A percentile compares a stretch with the other conserved stretches of the same genome.
phyloP scores from a whole-genome alignment of 352 stramenopile genomes.

The Phytophthora citrophthora region DNA sequence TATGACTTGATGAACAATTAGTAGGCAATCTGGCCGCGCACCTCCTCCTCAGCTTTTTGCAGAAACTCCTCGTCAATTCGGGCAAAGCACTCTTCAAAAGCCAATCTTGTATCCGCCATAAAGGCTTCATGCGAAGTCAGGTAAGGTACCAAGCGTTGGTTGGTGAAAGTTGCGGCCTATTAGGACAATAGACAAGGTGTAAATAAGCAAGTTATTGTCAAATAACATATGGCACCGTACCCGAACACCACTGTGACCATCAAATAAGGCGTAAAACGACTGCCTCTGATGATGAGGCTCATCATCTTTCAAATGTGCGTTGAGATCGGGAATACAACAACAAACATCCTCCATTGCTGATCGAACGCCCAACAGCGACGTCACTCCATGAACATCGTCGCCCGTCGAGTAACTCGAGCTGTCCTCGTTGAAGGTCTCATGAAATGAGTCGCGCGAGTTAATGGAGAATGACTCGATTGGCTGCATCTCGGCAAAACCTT shows the following conservation, averaged over 20 bases:
- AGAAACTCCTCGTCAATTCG: constrained; percentile 85
- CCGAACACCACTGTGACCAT: constrained; percentile 81
- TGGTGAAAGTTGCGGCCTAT: constrained; percentile 79
- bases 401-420: constrained; percentile 73
- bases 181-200: background rate
- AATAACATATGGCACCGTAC: constrained; percentile 39
- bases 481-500: constrained; percentile 55
- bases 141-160: constrained; percentile 73
- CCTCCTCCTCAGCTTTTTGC: constrained; percentile 59
- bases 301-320: constrained; percentile 47
- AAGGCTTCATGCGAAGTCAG: constrained; percentile 77
- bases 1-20: background rate
- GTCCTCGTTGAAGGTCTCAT: constrained; percentile 68
- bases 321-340: constrained; percentile 81
- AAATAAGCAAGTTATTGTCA: background rate
- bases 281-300: constrained; percentile 54
- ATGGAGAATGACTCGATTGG: constrained; percentile 57
- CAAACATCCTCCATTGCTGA: constrained; percentile 85
- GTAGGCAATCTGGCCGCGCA: constrained; percentile 15
- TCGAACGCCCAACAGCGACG: constrained; percentile 80
- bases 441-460: constrained; percentile 56
- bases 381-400: constrained; percentile 77
- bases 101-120: constrained; percentile 55
- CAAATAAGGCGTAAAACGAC: constrained; percentile 84
- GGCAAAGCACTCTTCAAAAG: constrained; percentile 80